Evolutionary conservation across 148 eudicot genomes (phyloP).

Genomic region (Rhododendron simsii): DNA sequence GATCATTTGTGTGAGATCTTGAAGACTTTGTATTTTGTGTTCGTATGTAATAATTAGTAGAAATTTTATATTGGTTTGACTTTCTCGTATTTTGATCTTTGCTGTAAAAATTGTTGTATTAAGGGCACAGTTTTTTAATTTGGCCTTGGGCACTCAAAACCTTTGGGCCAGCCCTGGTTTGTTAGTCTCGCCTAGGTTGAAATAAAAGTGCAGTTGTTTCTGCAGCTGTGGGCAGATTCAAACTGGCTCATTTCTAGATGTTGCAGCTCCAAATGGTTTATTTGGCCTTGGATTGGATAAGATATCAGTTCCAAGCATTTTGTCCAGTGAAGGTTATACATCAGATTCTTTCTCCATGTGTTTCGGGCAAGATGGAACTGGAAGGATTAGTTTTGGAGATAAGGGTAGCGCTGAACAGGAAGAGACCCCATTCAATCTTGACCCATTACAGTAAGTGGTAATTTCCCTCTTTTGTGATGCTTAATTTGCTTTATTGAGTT

Average conservation of each 20-base stretch:
- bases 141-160: too few relatives aligned
- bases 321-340: constrained; percentile 68
- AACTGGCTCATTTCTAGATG: constrained; percentile 89
- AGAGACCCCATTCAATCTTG: constrained; percentile 72
- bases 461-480: constrained; percentile 25
- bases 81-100: too few relatives aligned
- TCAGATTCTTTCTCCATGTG: constrained; percentile 95
- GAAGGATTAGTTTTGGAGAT: constrained; percentile 89
- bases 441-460: constrained; percentile 78
- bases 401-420: constrained; percentile 70
- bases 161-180: too few relatives aligned
- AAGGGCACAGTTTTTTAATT: too few relatives aligned
- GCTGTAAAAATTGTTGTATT: too few relatives aligned
- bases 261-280: constrained; percentile 94
- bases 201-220: constrained; percentile 13
- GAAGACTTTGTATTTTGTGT: too few relatives aligned
- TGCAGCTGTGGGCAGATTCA: constrained; percentile 94
- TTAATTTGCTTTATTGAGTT: constrained; percentile 4
- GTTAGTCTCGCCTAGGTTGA: not conserved
- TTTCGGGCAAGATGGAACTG: constrained; percentile 84
- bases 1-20: too few relatives aligned
- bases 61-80: too few relatives aligned
- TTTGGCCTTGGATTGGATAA: constrained; percentile 94
- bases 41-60: too few relatives aligned
- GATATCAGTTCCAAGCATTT: constrained; percentile 85